Evolutionary conservation across 306 rosid species (phyloP).

Genomic region (Sicyos baderoa): DNA sequence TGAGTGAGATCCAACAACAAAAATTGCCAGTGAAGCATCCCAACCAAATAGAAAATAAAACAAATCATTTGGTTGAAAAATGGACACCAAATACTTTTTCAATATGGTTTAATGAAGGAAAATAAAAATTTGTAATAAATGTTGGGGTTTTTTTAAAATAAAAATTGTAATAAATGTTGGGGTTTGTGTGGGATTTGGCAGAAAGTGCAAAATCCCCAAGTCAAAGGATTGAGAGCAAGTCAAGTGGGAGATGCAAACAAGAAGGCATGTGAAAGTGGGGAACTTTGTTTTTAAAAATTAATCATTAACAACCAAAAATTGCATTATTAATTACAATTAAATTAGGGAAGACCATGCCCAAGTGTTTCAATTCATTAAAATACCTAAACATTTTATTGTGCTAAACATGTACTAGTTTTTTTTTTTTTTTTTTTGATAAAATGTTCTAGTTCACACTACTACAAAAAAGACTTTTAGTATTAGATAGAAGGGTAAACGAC

Average conservation of each 20-base stretch:
- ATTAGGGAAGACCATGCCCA: conserved; percentile 8
- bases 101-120: neutral
- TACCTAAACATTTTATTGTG: neutral
- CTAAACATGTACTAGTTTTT: conserved; percentile 4
- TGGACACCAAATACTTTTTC: conserved; percentile 15
- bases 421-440: too few relatives aligned
- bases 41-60: neutral
- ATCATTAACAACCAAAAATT: neutral
- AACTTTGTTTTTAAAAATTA: conserved; percentile 20
- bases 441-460: neutral
- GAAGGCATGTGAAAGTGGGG: conserved; percentile 50
- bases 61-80: neutral
- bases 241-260: conserved; percentile 23
- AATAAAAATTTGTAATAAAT: neutral
- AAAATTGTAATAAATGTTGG: neutral
- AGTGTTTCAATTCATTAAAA: neutral
- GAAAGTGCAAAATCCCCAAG: conserved; percentile 26
- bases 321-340: neutral
- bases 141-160: too few relatives aligned
- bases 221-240: conserved; percentile 19
- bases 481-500: too few relatives aligned
- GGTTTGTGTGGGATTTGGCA: conserved; percentile 19
- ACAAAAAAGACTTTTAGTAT: too few relatives aligned
- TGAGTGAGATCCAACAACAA: conserved; percentile 10
- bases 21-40: conserved; percentile 18